Base-by-base conservation (phyloP, 2,329 filamentous ascomycete genomes). In the Paradendryphiella salina region DNA sequence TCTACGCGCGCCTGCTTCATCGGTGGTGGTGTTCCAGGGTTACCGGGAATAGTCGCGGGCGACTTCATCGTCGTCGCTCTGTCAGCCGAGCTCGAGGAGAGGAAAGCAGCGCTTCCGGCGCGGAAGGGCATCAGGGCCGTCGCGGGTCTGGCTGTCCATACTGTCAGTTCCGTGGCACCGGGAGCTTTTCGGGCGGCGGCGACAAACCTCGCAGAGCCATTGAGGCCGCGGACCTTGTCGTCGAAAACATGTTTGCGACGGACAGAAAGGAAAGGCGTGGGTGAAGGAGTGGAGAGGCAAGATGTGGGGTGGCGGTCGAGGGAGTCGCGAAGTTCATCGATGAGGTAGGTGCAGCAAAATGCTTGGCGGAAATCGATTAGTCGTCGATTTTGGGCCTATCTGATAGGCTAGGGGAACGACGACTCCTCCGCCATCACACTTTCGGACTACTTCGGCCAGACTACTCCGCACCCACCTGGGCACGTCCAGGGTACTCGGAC, bases 81-180 rank as follows among this genome's bases (percentile, higher is more conserved):
- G 61, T 83, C 86, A 67, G 83, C 81, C 52, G 83, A 78, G 40
- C 85, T 85, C 57, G 81, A 84, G 43, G 87, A 87, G 64, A 90
- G 81, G 63, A 82, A 80, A 63, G 85, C 83, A 57, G 82, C 80
- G 65, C 81, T 74, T 56, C 68, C 80, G 65, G 81, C 79, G 73
- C 85, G 81, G 74, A 85, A 83, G 60, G 85, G 83, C 54, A 86
- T 72, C 66, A 89, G 76, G 52, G 84, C 78, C 48, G 79, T 79
- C 46, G 82, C 76, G 60, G 88, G 87, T 76, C 85, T 88, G 74
- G 79, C 88, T 90, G 68, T 58, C 40, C 55, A 47, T 42, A 45
- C 44, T 60, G 61, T 73, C 65, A 73, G 69, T 56, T 64, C 39
- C 56, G 40, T 52, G 35, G 48, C 35, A 50, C 51, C 33, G 48